Base-by-base conservation (phyloP, 108 stramenopile species). In the Skeletonema costatum region DNA sequence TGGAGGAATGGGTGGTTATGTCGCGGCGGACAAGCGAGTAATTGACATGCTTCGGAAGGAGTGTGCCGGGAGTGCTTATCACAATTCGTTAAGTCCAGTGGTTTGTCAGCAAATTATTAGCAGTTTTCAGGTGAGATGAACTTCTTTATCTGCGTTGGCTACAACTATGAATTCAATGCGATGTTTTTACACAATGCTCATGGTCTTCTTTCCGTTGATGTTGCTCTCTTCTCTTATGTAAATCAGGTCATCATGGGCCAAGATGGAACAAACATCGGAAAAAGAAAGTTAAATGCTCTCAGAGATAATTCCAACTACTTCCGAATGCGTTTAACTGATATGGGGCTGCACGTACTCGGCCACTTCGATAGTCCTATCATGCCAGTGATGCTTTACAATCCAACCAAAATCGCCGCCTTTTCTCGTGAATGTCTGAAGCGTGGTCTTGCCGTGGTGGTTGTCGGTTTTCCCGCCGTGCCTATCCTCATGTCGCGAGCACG, bases 1-100 rank as follows among this genome's bases (percentile, higher is more conserved):
- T 85, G 97, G 99, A 42, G 99, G 92, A 16, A 99, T 99, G 99
- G 99, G 99, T 19, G 99, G 99, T 30, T 99, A 99, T 86, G 93
- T 99, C 70, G 98, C 98, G 13, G 93, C 87, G 16, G 81, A 86
- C 35, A 90, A 92, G 83, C 91, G 90, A 42, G 77, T 97, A 19
- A 88, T 98, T 82, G 84, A 83, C 42, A 90, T 87, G 77, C 83
- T 99, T 38, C 76, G 97, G 46, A 73, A 73, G 41, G 80, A 86
- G 39, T 97, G 98, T 86, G 90, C 97, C 17, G 99, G 96, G 30
- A 85, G 83, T 60, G 60, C 92, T 9, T 95, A 92, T 76, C 97
- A 98, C 81, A 97, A 97, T 75, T 89, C 97, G 2, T 74, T 99
- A 21, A 93, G 94, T 46, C 98, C 99, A 11, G 94, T 97, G 36